These are phyloP conservation scores for Westerdykella ornata DNA, from an alignment of 2,329 filamentous ascomycete species.

Conservation along the genomic window DNA sequence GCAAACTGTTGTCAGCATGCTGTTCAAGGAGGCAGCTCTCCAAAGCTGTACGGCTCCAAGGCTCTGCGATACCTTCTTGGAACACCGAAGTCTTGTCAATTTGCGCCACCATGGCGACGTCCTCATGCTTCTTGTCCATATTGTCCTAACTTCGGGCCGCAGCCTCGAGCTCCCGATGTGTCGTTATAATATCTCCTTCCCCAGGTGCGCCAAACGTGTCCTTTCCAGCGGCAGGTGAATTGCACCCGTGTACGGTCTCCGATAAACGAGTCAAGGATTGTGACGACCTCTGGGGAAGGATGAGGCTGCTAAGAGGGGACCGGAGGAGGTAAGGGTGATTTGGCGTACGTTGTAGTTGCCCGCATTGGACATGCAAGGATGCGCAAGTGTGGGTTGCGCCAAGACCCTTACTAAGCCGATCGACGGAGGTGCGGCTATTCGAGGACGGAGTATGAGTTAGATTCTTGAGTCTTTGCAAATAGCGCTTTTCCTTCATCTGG, in stretches of 20 bases:
- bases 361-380: conserved; percentile 29
- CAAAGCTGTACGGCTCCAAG: conserved; percentile 1
- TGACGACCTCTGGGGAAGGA: conserved; percentile 2
- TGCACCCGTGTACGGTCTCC: neutral
- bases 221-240: conserved; percentile 15
- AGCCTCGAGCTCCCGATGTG: conserved; percentile 15
- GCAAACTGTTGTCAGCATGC: conserved; percentile 24
- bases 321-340: conserved; percentile 14
- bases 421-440: neutral
- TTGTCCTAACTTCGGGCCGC: conserved; percentile 17
- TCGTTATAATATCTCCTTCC: conserved; percentile 20
- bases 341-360: conserved; percentile 33
- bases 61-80: conserved; percentile 70
- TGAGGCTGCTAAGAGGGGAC: neutral
- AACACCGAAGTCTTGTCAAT: conserved; percentile 97
- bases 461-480: neutral
- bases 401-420: neutral
- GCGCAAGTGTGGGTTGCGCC: conserved; percentile 26
- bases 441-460: neutral
- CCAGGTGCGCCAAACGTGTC: conserved; percentile 32
- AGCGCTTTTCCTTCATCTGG: neutral
- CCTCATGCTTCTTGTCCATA: conserved; percentile 91
- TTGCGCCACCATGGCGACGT: conserved; percentile 92
- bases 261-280: conserved; percentile 1
- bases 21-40: conserved; percentile 5